Evolutionary conservation across 768 basidiomycete species (phyloP), one percentile per base, ranked within the genome.

Genomic region (Pulveroboletus sp.): DNA sequence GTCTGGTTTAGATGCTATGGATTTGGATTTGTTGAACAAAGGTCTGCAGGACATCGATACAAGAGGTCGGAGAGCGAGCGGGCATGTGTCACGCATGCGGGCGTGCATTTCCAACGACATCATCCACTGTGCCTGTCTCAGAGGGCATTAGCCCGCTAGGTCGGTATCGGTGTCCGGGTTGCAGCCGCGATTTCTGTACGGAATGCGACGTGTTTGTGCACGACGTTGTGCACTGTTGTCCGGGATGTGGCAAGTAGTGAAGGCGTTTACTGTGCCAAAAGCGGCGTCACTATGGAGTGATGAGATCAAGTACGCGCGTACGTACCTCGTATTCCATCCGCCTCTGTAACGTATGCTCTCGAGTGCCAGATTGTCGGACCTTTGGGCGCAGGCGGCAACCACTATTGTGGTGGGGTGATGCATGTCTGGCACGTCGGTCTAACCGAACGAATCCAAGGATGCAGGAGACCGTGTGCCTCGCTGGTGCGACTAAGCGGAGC

Each of bases 151-250:
- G 89, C 57, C 82, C 89, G 1, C 72, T 89, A 6, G 89, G 93
- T 15, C 78, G 95, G 31, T 99, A 98, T 67, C 78, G 83, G 46
- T 97, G 96, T 68, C 84, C 86, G 3, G 86, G 89, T 21, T 98
- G 96, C 71, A 60, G 68, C 3, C 72, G 87, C 43, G 86, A 96
- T 64, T 99, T 97, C 63, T 98, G 96, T 65, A 79, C 84, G 24
- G 94, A 98, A 43, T 99, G 96, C 64, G 96, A 99, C 70, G 80
- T 95, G 17, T 96, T 97, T 62, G 84, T 97, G 5, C 96, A 98
- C 59, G 91, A 95, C 54, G 92, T 93, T 18, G 75, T 97, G 17
- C 95, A 97, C 63, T 92, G 89, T 52, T 99, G 95, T 73, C 93
- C 95, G 0, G 89, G 87, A 9, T 91, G 88, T 56, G 85, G 85